These are phyloP conservation scores for Yamadazyma paraphyllophila DNA, from an alignment of 805 yeast genomes.

Conservation along the genomic window DNA sequence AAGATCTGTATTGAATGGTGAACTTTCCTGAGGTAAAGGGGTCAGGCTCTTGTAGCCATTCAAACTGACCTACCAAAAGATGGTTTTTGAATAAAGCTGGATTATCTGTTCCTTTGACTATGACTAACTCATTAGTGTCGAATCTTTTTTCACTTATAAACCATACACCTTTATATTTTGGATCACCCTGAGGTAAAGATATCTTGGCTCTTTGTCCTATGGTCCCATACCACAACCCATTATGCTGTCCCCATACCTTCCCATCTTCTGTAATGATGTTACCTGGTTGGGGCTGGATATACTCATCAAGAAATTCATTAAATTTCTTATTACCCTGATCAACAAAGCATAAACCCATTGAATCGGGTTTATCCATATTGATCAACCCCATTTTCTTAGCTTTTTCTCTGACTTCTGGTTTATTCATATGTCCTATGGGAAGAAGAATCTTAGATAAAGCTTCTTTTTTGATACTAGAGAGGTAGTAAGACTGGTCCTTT, in stretches of 20 bases:
- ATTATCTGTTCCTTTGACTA: constrained; percentile 69
- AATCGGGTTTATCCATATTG: constrained; percentile 81
- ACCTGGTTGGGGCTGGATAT: constrained; percentile 71
- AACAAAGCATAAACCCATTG: constrained; percentile 94
- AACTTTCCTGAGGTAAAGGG: constrained; percentile 6
- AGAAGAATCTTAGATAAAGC: constrained; percentile 54
- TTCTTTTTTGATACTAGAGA: constrained; percentile 59
- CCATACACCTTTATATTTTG: constrained; percentile 76
- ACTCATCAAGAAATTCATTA: constrained; percentile 70
- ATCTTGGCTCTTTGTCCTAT: constrained; percentile 83
- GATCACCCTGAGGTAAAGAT: constrained; percentile 88
- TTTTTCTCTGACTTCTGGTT: constrained; percentile 68
- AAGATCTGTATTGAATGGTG: constrained; percentile 65
- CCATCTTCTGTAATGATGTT: constrained; percentile 77
- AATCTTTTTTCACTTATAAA: constrained; percentile 70
- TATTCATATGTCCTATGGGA: constrained; percentile 78
- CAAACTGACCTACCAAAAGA: constrained; percentile 46
- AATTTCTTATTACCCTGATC: constrained; percentile 61
- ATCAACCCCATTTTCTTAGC: constrained; percentile 57
- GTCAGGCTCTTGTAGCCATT: constrained; percentile 12
- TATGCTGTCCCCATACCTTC: constrained; percentile 72
- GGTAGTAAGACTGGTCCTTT: constrained; percentile 91
- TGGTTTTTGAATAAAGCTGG: constrained; percentile 48
- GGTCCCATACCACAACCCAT: constrained; percentile 93
- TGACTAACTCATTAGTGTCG: constrained; percentile 68